Percentiles rank a stretch among this genome's conserved stretches.
Conservation (phyloP, 768 basidiomycete genomes). For the Rossbeevera mucosa region DNA sequence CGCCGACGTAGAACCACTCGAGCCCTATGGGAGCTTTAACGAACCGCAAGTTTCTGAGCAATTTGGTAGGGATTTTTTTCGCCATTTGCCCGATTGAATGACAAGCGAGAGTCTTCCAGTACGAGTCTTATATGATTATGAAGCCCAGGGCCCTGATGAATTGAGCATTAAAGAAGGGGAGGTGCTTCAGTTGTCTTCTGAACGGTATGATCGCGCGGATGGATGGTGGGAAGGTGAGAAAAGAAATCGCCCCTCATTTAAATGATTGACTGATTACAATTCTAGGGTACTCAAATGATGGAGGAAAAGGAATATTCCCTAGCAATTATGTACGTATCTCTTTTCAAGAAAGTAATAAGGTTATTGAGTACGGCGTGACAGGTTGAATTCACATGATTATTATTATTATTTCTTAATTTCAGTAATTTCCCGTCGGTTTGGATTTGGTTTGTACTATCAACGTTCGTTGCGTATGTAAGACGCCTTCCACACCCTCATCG, state of each 20-base stretch:
- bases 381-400: constrained; percentile 46
- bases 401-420: background rate
- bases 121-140: constrained; percentile 77
- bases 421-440: constrained; percentile 4
- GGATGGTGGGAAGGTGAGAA: constrained; percentile 84
- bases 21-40: constrained; percentile 10
- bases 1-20: constrained; percentile 25
- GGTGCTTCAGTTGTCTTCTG: constrained; percentile 58
- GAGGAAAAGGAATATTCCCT: constrained; percentile 78
- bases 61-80: constrained; percentile 42
- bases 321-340: constrained; percentile 73
- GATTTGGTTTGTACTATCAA: constrained; percentile 11
- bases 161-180: constrained; percentile 58
- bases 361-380: constrained; percentile 28
- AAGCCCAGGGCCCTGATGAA: constrained; percentile 69
- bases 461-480: constrained; percentile 24
- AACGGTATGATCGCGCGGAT: constrained; percentile 58
- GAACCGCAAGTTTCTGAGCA: constrained; percentile 37
- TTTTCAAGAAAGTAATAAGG: constrained; percentile 12
- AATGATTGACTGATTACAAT: constrained; percentile 24
- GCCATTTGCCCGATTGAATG: constrained; percentile 1
- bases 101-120: constrained; percentile 40
- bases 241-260: constrained; percentile 16
- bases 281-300: constrained; percentile 54
- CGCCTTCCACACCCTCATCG: constrained; percentile 15